Percentiles rank a stretch among this genome's conserved stretches.
These are phyloP conservation scores for Fonsecaea pugnacius DNA, from an alignment of 2,329 filamentous ascomycete genomes.

Conservation along the genomic window DNA sequence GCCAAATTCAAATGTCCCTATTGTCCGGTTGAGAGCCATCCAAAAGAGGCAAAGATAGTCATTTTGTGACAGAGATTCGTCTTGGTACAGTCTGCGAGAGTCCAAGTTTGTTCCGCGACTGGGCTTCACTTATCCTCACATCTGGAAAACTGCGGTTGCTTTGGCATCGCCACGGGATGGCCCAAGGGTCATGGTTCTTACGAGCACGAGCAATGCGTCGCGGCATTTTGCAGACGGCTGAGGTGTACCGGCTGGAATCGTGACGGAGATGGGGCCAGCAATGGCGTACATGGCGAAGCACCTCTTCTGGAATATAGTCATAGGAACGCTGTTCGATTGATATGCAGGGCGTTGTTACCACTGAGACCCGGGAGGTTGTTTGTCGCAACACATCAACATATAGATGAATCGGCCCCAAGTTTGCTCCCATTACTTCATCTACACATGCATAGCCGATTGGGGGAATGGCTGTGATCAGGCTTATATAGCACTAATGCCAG, in stretches of 20 bases:
- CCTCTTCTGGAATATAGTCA: background rate
- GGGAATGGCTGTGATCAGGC: constrained; percentile 2
- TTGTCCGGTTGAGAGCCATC: constrained; percentile 80
- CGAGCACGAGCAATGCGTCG: background rate
- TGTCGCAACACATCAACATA: background rate
- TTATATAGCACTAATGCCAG: constrained; percentile 17
- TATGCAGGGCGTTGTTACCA: background rate
- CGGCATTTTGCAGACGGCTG: background rate
- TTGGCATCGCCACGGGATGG: background rate
- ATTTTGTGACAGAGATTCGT: constrained; percentile 57
- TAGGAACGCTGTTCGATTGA: background rate
- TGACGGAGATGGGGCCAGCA: background rate
- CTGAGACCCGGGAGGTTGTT: background rate
- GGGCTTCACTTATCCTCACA: background rate
- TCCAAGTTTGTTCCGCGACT: background rate
- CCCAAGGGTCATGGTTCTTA: background rate
- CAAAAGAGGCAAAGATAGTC: constrained; percentile 76
- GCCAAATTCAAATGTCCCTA: constrained; percentile 93
- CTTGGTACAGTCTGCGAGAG: background rate
- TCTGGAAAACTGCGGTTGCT: background rate
- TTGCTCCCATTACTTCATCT: background rate
- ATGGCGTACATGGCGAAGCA: background rate
- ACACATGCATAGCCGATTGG: background rate
- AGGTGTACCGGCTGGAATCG: background rate
- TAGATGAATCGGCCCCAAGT: background rate